Percentiles rank a stretch among this genome's conserved stretches.
Evolutionary conservation across 192 early-diverging fungal species (phyloP).

Genomic region (Globomyces pollinis-pini): DNA sequence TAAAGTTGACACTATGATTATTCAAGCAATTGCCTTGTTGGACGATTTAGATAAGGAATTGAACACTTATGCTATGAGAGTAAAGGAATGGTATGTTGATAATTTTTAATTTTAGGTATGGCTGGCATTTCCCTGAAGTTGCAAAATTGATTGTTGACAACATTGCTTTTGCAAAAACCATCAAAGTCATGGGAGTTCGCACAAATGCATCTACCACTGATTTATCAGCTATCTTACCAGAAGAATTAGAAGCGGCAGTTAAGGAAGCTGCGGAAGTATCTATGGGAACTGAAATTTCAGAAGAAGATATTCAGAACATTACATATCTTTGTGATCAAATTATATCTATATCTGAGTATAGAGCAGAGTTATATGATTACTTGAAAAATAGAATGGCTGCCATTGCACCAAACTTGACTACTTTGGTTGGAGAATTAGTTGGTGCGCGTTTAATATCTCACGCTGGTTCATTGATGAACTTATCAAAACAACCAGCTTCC

Average conservation of each 20-base stretch:
- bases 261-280: conserved; percentile 98
- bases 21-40: conserved; percentile 92
- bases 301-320: conserved; percentile 97
- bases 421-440: conserved; percentile 90
- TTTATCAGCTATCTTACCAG: conserved; percentile 76
- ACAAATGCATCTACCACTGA: conserved; percentile 71
- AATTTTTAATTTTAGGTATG: conserved; percentile 43
- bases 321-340: conserved; percentile 90
- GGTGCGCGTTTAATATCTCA: conserved; percentile 96
- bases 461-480: conserved; percentile 92
- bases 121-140: conserved; percentile 99
- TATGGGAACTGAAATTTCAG: conserved; percentile 97
- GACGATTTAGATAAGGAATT: conserved; percentile 98
- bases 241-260: conserved; percentile 83
- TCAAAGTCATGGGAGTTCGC: conserved; percentile 88
- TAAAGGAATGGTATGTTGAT: conserved; percentile 79
- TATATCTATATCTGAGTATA: conserved; percentile 90
- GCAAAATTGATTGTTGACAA: conserved; percentile 93
- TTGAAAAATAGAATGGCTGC: conserved; percentile 91
- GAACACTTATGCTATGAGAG: conserved; percentile 96
- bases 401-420: conserved; percentile 58
- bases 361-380: conserved; percentile 92
- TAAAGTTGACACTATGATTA: conserved; percentile 99
- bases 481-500: conserved; percentile 94
- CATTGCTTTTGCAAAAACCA: conserved; percentile 81